Evolutionary conservation across 73 alveolate genomes (phyloP), one percentile per base, ranked within the genome.

Genomic region (Paramecium pentaurelia): DNA sequence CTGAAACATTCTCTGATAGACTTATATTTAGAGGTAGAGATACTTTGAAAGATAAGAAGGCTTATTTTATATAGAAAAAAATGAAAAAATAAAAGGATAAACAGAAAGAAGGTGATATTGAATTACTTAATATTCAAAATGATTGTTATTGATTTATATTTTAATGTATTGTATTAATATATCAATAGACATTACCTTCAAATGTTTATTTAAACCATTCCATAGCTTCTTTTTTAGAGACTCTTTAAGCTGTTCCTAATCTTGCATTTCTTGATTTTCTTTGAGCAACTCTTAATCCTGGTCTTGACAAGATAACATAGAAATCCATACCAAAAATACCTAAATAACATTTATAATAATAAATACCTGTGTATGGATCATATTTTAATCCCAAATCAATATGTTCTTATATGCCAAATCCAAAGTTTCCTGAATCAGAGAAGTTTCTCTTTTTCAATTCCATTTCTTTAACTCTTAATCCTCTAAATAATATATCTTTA

Each of bases 251-350:
- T 77, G 91, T 73, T 28, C 97, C 97, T 58, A 95, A 51, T 80
- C 93, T 93, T 42, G 92, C 59, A 42, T 58, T 59, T 77, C 88
- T 85, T 87, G 92, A 89, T 89, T 89, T 80, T 92, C 98, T 93
- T 34, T 70, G 38, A 40, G 92, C 91, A 45, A 95, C 97, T 93
- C 97, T 93, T 44, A 54, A 59, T 58, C 98, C 98, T 86, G 91
- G 93, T 86, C 98, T 88, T 73, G 89, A 73, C 51, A 95, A 93
- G 77, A 95, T 96, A 14, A 95, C 92, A 94, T 92, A 95, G 96
- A 95, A 95, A 91, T 95, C 98, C 98, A 95, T 95, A 58, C 98
- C 98, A 77, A 92, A 95, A 51, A 95, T 95, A 58, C 97, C 97
- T 89, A 42, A 6, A 40, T 16, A 28, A 5, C 36, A 64, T 20